Base-by-base conservation (phyloP, 2,329 filamentous ascomycete genomes). In the Colletotrichum sublineola region DNA sequence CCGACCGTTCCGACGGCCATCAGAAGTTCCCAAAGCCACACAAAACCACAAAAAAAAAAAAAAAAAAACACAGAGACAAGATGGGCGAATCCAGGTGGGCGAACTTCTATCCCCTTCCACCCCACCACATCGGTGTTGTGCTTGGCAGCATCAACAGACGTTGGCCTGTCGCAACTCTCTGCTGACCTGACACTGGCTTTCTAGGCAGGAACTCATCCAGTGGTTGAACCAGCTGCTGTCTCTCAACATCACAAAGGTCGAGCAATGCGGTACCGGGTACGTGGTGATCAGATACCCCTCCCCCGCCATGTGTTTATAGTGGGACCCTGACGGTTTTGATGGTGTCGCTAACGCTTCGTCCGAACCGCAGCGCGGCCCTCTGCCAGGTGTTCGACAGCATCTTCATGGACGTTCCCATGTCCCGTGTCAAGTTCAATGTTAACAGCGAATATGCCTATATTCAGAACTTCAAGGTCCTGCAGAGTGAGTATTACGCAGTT, bases 321-420 rank as follows among this genome's bases (percentile, higher is more conserved):
- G 70, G 70, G 70, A 73, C 70, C 70, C 33, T 42, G 68, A 46
- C 63, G 62, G 46, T 67, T 67, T 71, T 53, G 63, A 46, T 58
- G 33, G 50, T 63, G 62, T 70, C 70, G 71, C 78, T 81, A 68
- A 79, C 67, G 24, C 73, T 55, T 40, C 65, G 24, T 36, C 74
- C 74, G 77, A 67, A 61, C 55, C 55, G 36, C 80, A 98, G 96
- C 82, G 96, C 96, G 77, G 96, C 96, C 60, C 89, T 97, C 74
- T 99, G 96, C 86, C 96, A 99, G 85, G 91, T 99, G 79, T 98
- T 97, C 83, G 96, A 99, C 87, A 97, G 95, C 83, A 98, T 99
- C 86, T 98, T 95, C 87, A 91, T 90, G 85, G 96, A 99, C 83
- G 88, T 98, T 44, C 95, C 96, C 76, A 98, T 99, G 96, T 88